Evolutionary conservation across 1,139 yeast species (phyloP).

Genomic region (Lipomyces yarrowii): DNA sequence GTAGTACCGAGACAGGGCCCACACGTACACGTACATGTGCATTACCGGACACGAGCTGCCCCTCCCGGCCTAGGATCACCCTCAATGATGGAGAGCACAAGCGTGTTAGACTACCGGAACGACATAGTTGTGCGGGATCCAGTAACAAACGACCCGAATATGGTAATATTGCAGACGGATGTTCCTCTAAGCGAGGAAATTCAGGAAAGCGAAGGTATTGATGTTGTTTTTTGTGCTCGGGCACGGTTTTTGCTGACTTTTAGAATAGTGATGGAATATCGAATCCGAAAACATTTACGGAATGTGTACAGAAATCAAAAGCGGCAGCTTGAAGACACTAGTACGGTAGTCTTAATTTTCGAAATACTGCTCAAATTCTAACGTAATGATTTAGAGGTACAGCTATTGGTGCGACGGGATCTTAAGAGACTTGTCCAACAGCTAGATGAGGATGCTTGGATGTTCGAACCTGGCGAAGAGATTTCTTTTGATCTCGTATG

Average conservation of each 20-base stretch:
- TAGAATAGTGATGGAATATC: slow-evolving; percentile 19
- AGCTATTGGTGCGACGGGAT: slow-evolving; percentile 22
- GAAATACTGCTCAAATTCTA: neutral
- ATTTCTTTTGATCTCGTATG: slow-evolving; percentile 8
- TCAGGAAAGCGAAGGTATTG: slow-evolving; percentile 24
- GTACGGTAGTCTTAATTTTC: slow-evolving; percentile 9
- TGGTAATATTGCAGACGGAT: slow-evolving; percentile 20
- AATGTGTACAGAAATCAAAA: slow-evolving; percentile 14
- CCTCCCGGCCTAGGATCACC: slow-evolving; percentile 1
- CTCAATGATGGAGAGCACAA: slow-evolving; percentile 5
- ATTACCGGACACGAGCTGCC: neutral
- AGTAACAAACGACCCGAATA: slow-evolving; percentile 25
- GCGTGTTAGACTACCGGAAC: slow-evolving; percentile 10
- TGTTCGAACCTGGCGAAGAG: slow-evolving; percentile 19
- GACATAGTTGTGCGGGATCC: slow-evolving; percentile 26
- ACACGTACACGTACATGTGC: neutral
- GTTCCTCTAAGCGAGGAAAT: slow-evolving; percentile 18
- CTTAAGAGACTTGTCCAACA: slow-evolving; percentile 19
- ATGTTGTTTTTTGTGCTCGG: neutral
- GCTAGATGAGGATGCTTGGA: slow-evolving; percentile 28
- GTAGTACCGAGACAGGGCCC: neutral
- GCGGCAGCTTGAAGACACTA: slow-evolving; percentile 12
- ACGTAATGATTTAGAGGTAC: slow-evolving; percentile 13
- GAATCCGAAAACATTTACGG: slow-evolving; percentile 14
- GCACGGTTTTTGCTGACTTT: neutral